Evolutionary conservation across 768 basidiomycete species (phyloP).

Genomic region (Pisolithus tinctorius): DNA sequence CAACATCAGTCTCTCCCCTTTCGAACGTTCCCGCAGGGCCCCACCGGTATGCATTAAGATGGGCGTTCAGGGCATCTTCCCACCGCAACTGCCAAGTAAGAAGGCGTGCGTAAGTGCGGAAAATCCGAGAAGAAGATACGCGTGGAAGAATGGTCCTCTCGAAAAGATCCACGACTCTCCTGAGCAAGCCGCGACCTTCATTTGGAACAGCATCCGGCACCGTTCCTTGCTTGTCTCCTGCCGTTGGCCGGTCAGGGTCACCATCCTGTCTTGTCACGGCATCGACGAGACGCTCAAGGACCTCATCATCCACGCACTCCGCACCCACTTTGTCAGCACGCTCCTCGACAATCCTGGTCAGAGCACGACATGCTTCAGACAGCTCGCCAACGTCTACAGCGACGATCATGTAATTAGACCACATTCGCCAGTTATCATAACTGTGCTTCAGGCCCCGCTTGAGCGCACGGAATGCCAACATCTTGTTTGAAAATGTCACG

Average conservation of each 20-base stretch:
- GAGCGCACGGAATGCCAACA: constrained; percentile 87
- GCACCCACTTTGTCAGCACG: constrained; percentile 36
- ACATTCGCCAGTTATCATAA: constrained; percentile 96
- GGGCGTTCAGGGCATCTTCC: constrained; percentile 74
- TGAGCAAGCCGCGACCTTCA: constrained; percentile 59
- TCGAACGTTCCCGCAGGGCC: constrained; percentile 55
- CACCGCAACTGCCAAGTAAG: constrained; percentile 66
- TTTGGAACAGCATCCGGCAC: constrained; percentile 36
- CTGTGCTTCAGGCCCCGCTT: constrained; percentile 80
- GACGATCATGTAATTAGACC: constrained; percentile 95
- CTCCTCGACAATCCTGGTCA: constrained; percentile 71
- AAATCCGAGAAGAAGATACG: constrained; percentile 71
- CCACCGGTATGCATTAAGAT: constrained; percentile 80
- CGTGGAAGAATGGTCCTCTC: constrained; percentile 76
- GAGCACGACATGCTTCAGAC: constrained; percentile 77
- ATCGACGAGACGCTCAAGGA: constrained; percentile 83
- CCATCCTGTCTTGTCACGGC: constrained; percentile 59
- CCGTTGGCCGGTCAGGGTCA: constrained; percentile 28
- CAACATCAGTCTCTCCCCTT: constrained; percentile 60
- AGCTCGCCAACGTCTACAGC: constrained; percentile 91
- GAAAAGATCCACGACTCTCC: constrained; percentile 66
- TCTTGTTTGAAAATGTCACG: constrained; percentile 66
- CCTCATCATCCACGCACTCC: constrained; percentile 72
- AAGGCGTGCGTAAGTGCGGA: constrained; percentile 78
- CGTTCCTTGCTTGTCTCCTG: constrained; percentile 10